A percentile compares a stretch with the other conserved stretches of the same genome.
Evolutionary conservation across 805 yeast genomes (phyloP).

Genomic region (Ogataea trehalophila): DNA sequence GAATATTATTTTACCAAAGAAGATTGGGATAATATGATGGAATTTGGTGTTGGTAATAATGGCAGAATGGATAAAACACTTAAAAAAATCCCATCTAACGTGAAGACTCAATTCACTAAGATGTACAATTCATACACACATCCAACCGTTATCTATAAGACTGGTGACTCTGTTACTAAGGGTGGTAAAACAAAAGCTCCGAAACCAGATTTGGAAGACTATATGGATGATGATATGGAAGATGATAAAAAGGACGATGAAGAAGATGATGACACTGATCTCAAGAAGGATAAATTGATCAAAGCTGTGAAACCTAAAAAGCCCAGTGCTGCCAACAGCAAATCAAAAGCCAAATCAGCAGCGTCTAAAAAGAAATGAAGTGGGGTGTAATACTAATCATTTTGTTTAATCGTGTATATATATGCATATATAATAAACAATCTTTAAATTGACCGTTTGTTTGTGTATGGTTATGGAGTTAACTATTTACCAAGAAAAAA

Average conservation of each 20-base stretch:
- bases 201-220: slow-evolving; percentile 67
- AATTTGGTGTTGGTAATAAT: slow-evolving; percentile 64
- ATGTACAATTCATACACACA: slow-evolving; percentile 72
- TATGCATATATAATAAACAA: too few relatives aligned
- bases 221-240: slow-evolving; percentile 50
- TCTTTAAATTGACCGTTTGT: too few relatives aligned
- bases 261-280: slow-evolving; percentile 39
- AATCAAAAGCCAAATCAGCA: neutral
- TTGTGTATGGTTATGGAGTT: too few relatives aligned
- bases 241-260: slow-evolving; percentile 37
- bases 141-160: slow-evolving; percentile 78
- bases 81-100: slow-evolving; percentile 69
- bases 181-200: slow-evolving; percentile 23
- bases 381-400: neutral
- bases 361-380: slow-evolving; percentile 4
- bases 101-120: slow-evolving; percentile 82
- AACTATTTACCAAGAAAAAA: too few relatives aligned
- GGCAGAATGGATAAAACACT: slow-evolving; percentile 37
- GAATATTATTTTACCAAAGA: slow-evolving; percentile 80
- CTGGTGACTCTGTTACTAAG: slow-evolving; percentile 55
- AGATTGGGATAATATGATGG: slow-evolving; percentile 88
- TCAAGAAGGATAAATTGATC: slow-evolving; percentile 59
- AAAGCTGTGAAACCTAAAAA: slow-evolving; percentile 39
- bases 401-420: too few relatives aligned
- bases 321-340: slow-evolving; percentile 2